Conservation (phyloP, 2,329 filamentous ascomycete genomes). For the Purpureocillium lavendulum region DNA sequence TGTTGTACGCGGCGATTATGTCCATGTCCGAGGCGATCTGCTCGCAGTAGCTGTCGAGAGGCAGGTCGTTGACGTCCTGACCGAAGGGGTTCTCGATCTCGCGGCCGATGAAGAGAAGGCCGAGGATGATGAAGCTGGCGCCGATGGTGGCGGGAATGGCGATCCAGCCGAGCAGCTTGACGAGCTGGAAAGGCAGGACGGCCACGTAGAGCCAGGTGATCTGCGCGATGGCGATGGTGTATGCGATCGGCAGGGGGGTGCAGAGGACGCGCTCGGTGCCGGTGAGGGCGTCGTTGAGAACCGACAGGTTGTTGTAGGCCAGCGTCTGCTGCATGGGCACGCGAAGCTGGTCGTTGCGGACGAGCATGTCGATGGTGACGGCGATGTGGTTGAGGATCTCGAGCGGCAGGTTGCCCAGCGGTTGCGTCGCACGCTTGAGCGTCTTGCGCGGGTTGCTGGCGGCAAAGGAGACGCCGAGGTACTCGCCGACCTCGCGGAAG, state of each 20-base stretch:
- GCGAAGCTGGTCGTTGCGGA: constrained; percentile 45
- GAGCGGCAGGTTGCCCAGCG: constrained; percentile 74
- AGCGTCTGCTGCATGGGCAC: constrained; percentile 52
- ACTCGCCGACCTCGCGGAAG: constrained; percentile 61
- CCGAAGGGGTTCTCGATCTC: constrained; percentile 86
- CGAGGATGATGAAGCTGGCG: constrained; percentile 76
- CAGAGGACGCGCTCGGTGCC: constrained; percentile 71
- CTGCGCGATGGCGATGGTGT: constrained; percentile 76
- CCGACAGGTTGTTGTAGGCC: constrained; percentile 50
- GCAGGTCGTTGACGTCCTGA: constrained; percentile 73
- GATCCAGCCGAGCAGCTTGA: constrained; percentile 55
- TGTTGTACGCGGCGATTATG: constrained; percentile 52
- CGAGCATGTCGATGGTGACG: constrained; percentile 54
- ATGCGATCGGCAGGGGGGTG: constrained; percentile 75
- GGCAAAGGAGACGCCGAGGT: constrained; percentile 69
- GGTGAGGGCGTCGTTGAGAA: constrained; percentile 64
- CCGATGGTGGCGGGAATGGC: constrained; percentile 68
- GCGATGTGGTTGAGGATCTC: constrained; percentile 71
- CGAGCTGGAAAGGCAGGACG: constrained; percentile 74
- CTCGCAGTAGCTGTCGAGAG: constrained; percentile 67
- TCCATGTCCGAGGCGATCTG: constrained; percentile 69
- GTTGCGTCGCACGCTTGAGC: constrained; percentile 63
- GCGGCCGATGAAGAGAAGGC: constrained; percentile 63
- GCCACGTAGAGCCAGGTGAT: constrained; percentile 82
- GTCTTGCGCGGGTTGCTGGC: constrained; percentile 70